phyloP scores from a whole-genome alignment of 1,139 yeast genomes.

The Yamadazyma membranifaciens region DNA sequence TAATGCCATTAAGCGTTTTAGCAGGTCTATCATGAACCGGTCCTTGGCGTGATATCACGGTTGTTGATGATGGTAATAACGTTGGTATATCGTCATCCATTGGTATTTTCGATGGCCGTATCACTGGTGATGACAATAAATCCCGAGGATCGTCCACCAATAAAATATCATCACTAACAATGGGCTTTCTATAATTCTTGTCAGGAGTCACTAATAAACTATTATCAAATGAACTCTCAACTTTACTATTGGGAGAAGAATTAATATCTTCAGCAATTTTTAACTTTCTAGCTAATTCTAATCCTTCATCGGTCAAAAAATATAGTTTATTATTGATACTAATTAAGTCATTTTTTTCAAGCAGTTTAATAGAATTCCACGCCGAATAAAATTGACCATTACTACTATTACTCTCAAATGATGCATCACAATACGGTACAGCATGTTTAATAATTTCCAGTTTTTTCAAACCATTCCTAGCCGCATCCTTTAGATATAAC shows the following conservation, averaged over 20 bases:
- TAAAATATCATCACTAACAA: conserved; percentile 10
- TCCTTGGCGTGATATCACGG: no score
- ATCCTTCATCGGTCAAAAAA: conserved; percentile 72
- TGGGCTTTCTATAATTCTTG: conserved; percentile 1
- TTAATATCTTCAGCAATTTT: conserved; percentile 43
- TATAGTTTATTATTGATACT: conserved; percentile 51
- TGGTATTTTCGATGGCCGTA: neutral
- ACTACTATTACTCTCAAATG: conserved; percentile 64
- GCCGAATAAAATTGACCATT: conserved; percentile 70
- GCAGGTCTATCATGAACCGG: conserved; percentile 23
- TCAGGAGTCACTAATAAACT: conserved; percentile 30
- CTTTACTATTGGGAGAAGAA: conserved; percentile 23
- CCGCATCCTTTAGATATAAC: conserved; percentile 52
- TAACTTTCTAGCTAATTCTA: conserved; percentile 58
- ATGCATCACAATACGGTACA: conserved; percentile 58
- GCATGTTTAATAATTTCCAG: conserved; percentile 60
- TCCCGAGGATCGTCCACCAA: conserved; percentile 12
- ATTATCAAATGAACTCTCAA: conserved; percentile 32
- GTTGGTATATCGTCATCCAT: no score
- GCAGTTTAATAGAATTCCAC: conserved; percentile 70
- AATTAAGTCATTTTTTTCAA: conserved; percentile 64
- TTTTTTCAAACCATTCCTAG: conserved; percentile 54
- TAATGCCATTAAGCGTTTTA: conserved; percentile 21
- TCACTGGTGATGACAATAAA: conserved; percentile 13
- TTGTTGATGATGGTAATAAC: neutral